Evolutionary conservation across 2,329 filamentous ascomycete genomes (phyloP).

Genomic region (Rhytidhysteron rufulum): DNA sequence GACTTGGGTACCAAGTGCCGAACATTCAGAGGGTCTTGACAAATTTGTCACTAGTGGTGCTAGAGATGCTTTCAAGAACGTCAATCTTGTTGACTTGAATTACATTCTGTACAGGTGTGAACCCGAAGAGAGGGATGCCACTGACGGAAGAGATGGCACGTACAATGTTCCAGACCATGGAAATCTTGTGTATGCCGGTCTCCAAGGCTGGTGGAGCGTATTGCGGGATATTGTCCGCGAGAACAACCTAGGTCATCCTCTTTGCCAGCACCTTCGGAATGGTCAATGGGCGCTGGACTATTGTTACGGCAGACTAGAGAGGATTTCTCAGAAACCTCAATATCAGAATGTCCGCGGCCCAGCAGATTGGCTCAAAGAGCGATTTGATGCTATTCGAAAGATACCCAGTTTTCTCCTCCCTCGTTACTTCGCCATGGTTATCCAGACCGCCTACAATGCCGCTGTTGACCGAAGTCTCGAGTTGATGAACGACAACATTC

Average conservation of each 20-base stretch:
- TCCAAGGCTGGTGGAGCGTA: constrained; percentile 99
- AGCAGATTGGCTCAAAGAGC: constrained; percentile 73
- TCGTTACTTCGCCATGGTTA: constrained; percentile 85
- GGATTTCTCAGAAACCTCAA: constrained; percentile 60
- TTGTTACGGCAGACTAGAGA: constrained; percentile 72
- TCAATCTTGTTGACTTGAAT: constrained; percentile 81
- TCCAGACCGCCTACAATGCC: constrained; percentile 83
- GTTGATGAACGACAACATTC: constrained; percentile 73
- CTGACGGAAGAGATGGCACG: constrained; percentile 74
- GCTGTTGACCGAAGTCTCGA: constrained; percentile 74
- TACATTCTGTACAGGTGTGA: constrained; percentile 89
- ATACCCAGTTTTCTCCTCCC: constrained; percentile 88
- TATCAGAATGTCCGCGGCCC: constrained; percentile 63
- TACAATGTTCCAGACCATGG: constrained; percentile 84
- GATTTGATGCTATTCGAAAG: constrained; percentile 79
- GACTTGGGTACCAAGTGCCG: constrained; percentile 87
- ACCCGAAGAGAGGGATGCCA: constrained; percentile 78
- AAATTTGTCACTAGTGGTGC: constrained; percentile 81
- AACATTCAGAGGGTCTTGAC: constrained; percentile 79
- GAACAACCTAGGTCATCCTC: constrained; percentile 87
- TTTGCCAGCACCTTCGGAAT: constrained; percentile 88
- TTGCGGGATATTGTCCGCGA: constrained; percentile 78
- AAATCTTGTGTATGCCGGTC: constrained; percentile 83
- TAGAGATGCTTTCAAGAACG: constrained; percentile 69
- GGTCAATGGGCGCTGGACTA: constrained; percentile 94